Conservation (phyloP, 2,329 filamentous ascomycete genomes). For the Dactylellina parvicollis region DNA sequence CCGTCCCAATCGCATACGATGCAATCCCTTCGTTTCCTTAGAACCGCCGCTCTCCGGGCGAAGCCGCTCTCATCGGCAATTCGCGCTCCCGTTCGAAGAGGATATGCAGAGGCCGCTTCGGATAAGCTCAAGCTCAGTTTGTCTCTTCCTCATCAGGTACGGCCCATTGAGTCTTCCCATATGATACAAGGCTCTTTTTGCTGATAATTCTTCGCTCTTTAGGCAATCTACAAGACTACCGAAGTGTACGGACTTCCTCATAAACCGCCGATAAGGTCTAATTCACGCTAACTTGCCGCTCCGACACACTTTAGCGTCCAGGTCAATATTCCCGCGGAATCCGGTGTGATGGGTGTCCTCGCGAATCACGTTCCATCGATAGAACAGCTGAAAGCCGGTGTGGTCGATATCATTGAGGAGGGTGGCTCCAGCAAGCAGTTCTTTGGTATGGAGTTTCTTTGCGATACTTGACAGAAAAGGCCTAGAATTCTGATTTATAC, state of each 20-base stretch:
- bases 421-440: slow-evolving; percentile 86
- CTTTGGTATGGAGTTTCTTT: slow-evolving; percentile 77
- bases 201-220: slow-evolving; percentile 42
- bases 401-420: slow-evolving; percentile 96
- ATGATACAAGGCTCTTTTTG: neutral
- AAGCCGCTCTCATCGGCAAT: slow-evolving; percentile 77
- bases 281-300: slow-evolving; percentile 5
- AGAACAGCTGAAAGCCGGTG: slow-evolving; percentile 96
- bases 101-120: slow-evolving; percentile 85
- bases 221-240: slow-evolving; percentile 76
- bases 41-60: slow-evolving; percentile 75
- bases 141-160: slow-evolving; percentile 97
- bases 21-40: slow-evolving; percentile 43
- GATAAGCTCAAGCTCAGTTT: slow-evolving; percentile 99
- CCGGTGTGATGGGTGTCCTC: slow-evolving; percentile 98
- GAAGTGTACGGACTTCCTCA: slow-evolving; percentile 70
- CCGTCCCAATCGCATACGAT: slow-evolving; percentile 29
- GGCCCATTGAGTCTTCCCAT: slow-evolving; percentile 59
- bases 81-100: slow-evolving; percentile 81
- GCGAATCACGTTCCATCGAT: slow-evolving; percentile 99
- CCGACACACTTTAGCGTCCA: slow-evolving; percentile 71
- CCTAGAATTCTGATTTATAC: neutral
- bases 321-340: slow-evolving; percentile 98
- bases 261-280: slow-evolving; percentile 24
- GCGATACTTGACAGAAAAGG: neutral